Evolutionary conservation across 2,329 filamentous ascomycete species (phyloP), one percentile per base, ranked within the genome.

Genomic region (Pseudogymnoascus sp.): DNA sequence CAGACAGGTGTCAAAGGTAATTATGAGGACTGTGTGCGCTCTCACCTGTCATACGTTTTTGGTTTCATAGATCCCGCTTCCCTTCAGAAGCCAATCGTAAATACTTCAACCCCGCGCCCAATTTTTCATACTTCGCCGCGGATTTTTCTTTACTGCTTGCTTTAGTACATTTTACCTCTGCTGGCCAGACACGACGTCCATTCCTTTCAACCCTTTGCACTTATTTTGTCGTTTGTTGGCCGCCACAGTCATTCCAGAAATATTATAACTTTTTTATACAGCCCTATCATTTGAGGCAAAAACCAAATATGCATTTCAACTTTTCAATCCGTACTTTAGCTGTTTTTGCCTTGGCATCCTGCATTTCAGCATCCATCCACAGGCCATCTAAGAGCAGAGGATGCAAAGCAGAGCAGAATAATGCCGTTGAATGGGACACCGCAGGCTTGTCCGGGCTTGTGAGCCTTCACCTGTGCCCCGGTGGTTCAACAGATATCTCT

Each of bases 181-280:
- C 43, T 50, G 43, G 43, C 43, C 43, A 50, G 43, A 50, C 43
- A 50, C 43, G 43, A 30, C 43, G 43, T 50, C 43, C 43, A 50
- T 50, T 50, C 43, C 25, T 50, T 50, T 50, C 20, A 25, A 50
- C 22, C 8, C 14, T 50, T 50, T 11, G 3, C 43, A 28, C 16
- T 50, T 30, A 30, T 30, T 18, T 14, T 50, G 25, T 50, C 43
- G 43, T 50, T 50, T 50, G 43, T 50, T n/a, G 43, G 25, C 43
- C 25, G n/a, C 25, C 43, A 50, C 43, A 50, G 25, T 50, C 43
- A 50, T 30, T 50, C 12, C 22, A 28, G 6, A 14, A 4, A 6
- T 25, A 28, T 28, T 5, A 47, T 50, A 16, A 11, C 11, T 16
- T 41, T 41, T 20, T 41, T 18, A 30, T 18, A 32, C 30, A 25